These are phyloP conservation scores for Posidonia oceanica DNA, from an alignment of 116 monocot species.

Conservation along the genomic window DNA sequence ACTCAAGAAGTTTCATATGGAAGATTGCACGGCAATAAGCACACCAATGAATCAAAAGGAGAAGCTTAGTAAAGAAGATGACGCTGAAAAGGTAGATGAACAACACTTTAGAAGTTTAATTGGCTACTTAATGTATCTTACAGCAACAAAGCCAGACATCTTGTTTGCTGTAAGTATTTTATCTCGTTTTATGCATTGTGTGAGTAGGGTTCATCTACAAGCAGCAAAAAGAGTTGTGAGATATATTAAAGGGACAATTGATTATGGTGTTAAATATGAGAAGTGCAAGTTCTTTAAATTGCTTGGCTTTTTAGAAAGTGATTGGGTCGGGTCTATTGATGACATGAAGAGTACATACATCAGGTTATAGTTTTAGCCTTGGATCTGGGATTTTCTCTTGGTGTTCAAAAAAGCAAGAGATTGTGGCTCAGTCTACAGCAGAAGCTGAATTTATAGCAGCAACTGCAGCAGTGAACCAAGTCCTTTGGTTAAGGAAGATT, in stretches of 20 bases:
- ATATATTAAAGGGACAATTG: neutral
- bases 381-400: neutral
- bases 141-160: neutral
- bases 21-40: too few relatives aligned
- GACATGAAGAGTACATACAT: neutral
- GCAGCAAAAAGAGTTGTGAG: neutral
- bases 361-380: neutral
- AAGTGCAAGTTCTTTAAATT: neutral
- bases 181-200: neutral
- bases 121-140: neutral
- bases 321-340: constrained; percentile 2
- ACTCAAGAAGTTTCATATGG: constrained; percentile 1
- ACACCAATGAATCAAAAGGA: constrained; percentile 3
- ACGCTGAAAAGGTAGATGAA: neutral
- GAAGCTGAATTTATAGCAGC: too few relatives aligned
- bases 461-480: too few relatives aligned
- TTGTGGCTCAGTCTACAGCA: neutral
- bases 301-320: neutral
- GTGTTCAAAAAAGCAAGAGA: constrained; percentile 3
- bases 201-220: neutral
- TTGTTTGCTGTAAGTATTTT: constrained; percentile 1
- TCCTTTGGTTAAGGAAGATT: too few relatives aligned
- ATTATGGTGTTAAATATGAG: neutral
- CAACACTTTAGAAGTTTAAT: neutral
- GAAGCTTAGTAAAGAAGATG: neutral